Base-by-base conservation (phyloP, 495 filamentous ascomycete genomes). In the Evernia prunastri region DNA sequence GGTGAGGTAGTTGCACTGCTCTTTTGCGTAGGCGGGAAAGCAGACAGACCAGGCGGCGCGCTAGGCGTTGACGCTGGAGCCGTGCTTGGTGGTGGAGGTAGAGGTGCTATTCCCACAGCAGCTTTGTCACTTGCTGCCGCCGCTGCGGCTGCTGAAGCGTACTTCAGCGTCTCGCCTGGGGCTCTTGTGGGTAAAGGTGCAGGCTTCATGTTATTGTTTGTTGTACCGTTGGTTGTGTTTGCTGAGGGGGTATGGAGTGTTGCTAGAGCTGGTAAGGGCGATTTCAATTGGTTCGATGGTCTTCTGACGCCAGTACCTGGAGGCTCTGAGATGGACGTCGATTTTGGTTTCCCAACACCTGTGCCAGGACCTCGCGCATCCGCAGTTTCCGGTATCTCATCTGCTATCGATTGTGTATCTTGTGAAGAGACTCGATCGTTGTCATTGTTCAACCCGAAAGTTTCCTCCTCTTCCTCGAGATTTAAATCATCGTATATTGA, bases 401-500 rank as follows among this genome's bases (percentile, higher is more conserved):
- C 94, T 68, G 91, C 89, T 78, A 95, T 80, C 43, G 94, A 97
- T 70, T 94, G 91, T 29, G 90, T 86, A 76, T 98, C 94, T 80
- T 98, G 94, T 59, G 93, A 97, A 27, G 93, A 97, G 61, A 90
- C 86, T 57, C 86, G 84, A 73, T 98, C 94, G 70, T 85, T 87
- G 25, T 97, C 95, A 63, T 79, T 80, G 65, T 78, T 82, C 80
- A 96, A 87, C 51, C 92, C 95, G 67, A 88, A 97, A 56, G 84
- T 87, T 67, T 94, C 93, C 63, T 86, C 79, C 67, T 97, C 95
- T 65, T 95, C 93, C 57, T 91, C 86, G 35, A 98, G 85, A 68
- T 92, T 87, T 57, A 98, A 79, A 59, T 97, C 95, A 70, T 98
- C 95, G 73, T 98, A 98, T 65, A 98, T 87, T n/a, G 78, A 82